phyloP scores from a whole-genome alignment of 2,329 filamentous ascomycete genomes.

The Clonostachys solani region DNA sequence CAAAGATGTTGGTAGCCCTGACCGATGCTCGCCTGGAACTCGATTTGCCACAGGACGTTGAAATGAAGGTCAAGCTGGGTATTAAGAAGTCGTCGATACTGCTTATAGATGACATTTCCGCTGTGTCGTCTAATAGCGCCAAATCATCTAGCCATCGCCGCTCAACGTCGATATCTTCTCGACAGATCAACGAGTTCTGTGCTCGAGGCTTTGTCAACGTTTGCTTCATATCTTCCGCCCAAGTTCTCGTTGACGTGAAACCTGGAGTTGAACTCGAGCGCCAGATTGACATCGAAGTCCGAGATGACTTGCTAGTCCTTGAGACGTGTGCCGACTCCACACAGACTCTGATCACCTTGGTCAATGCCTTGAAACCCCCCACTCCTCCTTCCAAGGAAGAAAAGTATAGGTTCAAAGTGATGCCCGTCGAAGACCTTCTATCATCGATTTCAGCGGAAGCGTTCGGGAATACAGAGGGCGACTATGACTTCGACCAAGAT shows the following conservation, averaged over 20 bases:
- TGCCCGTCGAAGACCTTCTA: slow-evolving; percentile 83
- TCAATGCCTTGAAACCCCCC: slow-evolving; percentile 79
- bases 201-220: slow-evolving; percentile 78
- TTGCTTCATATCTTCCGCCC: slow-evolving; percentile 81
- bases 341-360: slow-evolving; percentile 77
- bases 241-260: slow-evolving; percentile 57
- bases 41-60: slow-evolving; percentile 59
- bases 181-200: slow-evolving; percentile 53
- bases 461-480: slow-evolving; percentile 59
- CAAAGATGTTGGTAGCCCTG: slow-evolving; percentile 75
- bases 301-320: slow-evolving; percentile 81
- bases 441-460: slow-evolving; percentile 87
- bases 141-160: slow-evolving; percentile 9
- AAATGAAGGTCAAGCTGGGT: slow-evolving; percentile 60
- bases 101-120: slow-evolving; percentile 69
- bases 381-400: slow-evolving; percentile 75
- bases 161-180: slow-evolving; percentile 23
- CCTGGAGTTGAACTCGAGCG: slow-evolving; percentile 52
- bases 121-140: slow-evolving; percentile 6
- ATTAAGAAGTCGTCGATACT: slow-evolving; percentile 80
- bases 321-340: slow-evolving; percentile 98
- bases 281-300: slow-evolving; percentile 73
- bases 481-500: slow-evolving; percentile 60
- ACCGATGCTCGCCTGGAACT: slow-evolving; percentile 73
- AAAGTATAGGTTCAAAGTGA: slow-evolving; percentile 82